These are phyloP conservation scores for Singerocomus inundabilis DNA, from an alignment of 1,284 basidiomycete genomes.

Conservation along the genomic window DNA sequence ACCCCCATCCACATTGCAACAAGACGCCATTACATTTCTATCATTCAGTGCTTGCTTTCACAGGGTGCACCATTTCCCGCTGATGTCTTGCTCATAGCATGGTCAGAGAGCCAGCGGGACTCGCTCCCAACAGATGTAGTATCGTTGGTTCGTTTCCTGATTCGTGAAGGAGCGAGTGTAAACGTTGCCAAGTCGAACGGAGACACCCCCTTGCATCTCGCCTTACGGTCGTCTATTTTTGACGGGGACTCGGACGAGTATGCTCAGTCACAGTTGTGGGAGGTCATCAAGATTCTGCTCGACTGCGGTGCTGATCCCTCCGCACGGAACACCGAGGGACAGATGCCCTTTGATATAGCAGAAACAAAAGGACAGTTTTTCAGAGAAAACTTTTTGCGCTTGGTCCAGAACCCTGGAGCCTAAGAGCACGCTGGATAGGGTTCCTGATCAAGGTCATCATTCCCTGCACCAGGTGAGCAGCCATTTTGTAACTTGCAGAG, in stretches of 20 bases:
- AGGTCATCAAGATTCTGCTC: not conserved
- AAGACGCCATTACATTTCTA: not conserved
- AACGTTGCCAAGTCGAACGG: not conserved
- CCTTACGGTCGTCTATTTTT: not conserved
- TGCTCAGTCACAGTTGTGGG: no score
- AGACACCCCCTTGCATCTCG: not conserved
- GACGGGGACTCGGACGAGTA: no score
- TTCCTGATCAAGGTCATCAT: no score
- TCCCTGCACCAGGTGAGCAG: no score
- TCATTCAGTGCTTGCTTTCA: slow-evolving; percentile 1
- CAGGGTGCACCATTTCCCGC: not conserved
- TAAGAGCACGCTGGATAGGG: no score
- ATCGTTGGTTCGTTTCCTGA: not conserved
- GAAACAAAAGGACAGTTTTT: not conserved
- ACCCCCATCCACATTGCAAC: not conserved
- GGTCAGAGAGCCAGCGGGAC: no score
- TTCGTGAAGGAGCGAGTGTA: not conserved
- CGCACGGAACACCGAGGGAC: not conserved
- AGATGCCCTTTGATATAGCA: slow-evolving; percentile 1
- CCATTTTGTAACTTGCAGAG: no score
- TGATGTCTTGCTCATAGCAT: not conserved
- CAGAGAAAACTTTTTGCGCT: slow-evolving; percentile 2
- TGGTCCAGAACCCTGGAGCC: not conserved
- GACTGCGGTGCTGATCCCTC: slow-evolving; percentile 2
- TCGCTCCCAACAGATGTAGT: no score